These are phyloP conservation scores for Solanum piurae DNA, from an alignment of 257 asterid genomes.

Conservation along the genomic window DNA sequence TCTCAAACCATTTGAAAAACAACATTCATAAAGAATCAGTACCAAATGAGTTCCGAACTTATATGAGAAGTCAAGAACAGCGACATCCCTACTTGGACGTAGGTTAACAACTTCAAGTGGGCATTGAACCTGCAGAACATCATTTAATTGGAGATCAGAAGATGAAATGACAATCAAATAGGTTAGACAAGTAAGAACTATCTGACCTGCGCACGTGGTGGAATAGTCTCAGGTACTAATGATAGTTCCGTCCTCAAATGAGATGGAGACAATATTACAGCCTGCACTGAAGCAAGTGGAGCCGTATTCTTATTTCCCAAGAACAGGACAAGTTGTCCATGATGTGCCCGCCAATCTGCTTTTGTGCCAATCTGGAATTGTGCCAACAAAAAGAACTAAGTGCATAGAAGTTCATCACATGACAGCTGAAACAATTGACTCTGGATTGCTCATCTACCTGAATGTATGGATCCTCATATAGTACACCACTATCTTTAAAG, in stretches of 20 bases:
- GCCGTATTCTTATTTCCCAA: conserved; percentile 83
- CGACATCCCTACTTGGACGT: conserved; percentile 82
- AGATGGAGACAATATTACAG: conserved; percentile 65
- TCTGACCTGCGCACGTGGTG: conserved; percentile 90
- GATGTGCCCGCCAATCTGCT: conserved; percentile 90
- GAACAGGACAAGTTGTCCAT: conserved; percentile 81
- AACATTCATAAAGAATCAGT: conserved; percentile 1
- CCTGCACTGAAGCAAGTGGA: conserved; percentile 73
- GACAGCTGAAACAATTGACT: background rate
- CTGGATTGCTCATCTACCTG: conserved; percentile 43
- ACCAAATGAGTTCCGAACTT: conserved; percentile 67
- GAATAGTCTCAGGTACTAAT: conserved; percentile 83
- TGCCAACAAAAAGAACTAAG: conserved; percentile 1
- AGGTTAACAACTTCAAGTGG: conserved; percentile 84
- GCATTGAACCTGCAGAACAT: conserved; percentile 61
- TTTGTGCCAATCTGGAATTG: conserved; percentile 75
- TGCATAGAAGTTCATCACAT: background rate
- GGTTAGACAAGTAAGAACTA: background rate
- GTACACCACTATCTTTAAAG: conserved; percentile 88
- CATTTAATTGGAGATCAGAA: background rate
- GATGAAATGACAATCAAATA: background rate
- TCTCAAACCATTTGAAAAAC: background rate
- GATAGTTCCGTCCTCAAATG: conserved; percentile 75
- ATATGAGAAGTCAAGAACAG: conserved; percentile 86
- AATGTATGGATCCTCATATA: conserved; percentile 84